Percentiles rank a stretch among this genome's conserved stretches.
Evolutionary conservation across 305 asterid genomes (phyloP).

Genomic region (Fraxinus latifolia): DNA sequence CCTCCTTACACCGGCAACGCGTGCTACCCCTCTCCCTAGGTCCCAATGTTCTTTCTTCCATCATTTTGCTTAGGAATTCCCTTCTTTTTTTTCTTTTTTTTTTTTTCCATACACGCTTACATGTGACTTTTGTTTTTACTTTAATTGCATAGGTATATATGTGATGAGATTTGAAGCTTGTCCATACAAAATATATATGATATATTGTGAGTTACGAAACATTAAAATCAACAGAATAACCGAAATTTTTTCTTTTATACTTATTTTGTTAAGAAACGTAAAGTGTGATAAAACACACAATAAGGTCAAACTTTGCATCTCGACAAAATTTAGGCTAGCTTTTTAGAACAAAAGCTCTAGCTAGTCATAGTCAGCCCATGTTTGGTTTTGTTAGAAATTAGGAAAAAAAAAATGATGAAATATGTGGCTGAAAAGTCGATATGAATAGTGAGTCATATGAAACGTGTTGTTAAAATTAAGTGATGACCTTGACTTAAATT

Average conservation of each 20-base stretch:
- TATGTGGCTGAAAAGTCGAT: background rate
- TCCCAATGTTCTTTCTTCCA: constrained; percentile 35
- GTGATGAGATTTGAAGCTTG: background rate
- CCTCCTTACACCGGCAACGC: constrained; percentile 54
- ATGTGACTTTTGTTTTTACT: background rate
- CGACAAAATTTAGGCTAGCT: background rate
- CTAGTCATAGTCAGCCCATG: background rate
- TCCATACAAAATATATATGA: background rate
- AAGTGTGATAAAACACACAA: background rate
- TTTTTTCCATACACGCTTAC: background rate
- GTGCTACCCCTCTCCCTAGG: constrained; percentile 48
- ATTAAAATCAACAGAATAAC: background rate
- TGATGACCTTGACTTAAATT: background rate
- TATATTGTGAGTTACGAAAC: background rate
- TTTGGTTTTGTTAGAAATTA: background rate
- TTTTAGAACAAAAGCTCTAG: background rate
- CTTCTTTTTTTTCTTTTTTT: background rate
- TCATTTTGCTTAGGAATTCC: background rate
- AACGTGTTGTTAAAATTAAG: too few relatives aligned
- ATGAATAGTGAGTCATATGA: background rate
- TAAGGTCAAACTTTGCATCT: background rate
- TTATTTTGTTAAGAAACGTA: background rate
- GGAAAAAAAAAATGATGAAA: background rate
- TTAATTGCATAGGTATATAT: background rate
- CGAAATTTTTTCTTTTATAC: background rate